These are phyloP conservation scores for Biscogniauxia marginata DNA, from an alignment of 2,329 filamentous ascomycete species.

Conservation along the genomic window DNA sequence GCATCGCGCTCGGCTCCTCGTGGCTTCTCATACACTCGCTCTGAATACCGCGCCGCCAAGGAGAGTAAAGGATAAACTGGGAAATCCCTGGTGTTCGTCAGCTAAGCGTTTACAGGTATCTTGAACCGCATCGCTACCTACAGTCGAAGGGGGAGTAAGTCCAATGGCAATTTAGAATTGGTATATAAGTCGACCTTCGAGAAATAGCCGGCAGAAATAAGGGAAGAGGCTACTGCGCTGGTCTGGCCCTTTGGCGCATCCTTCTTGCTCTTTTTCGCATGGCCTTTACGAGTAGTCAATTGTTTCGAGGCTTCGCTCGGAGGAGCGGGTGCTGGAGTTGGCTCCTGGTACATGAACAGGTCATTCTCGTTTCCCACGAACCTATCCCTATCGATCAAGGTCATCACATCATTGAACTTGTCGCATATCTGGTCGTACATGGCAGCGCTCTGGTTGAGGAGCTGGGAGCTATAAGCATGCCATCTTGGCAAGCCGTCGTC, in stretches of 20 bases:
- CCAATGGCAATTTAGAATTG: slow-evolving; percentile 70
- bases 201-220: slow-evolving; percentile 59
- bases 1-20: slow-evolving; percentile 62
- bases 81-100: slow-evolving; percentile 54
- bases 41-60: slow-evolving; percentile 75
- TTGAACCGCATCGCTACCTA: slow-evolving; percentile 37
- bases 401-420: slow-evolving; percentile 67
- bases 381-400: slow-evolving; percentile 66
- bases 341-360: slow-evolving; percentile 43
- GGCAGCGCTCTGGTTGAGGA: slow-evolving; percentile 45
- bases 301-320: slow-evolving; percentile 11
- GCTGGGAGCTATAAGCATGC: slow-evolving; percentile 42
- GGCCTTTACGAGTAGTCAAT: slow-evolving; percentile 13
- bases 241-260: slow-evolving; percentile 38
- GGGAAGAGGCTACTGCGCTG: slow-evolving; percentile 32
- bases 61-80: slow-evolving; percentile 75
- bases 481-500: slow-evolving; percentile 44
- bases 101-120: slow-evolving; percentile 1
- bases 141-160: slow-evolving; percentile 67
- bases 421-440: slow-evolving; percentile 60
- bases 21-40: slow-evolving; percentile 69
- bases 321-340: slow-evolving; percentile 12
- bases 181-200: slow-evolving; percentile 76
- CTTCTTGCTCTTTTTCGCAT: slow-evolving; percentile 32
- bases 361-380: slow-evolving; percentile 54